Evolutionary conservation across 2,329 filamentous ascomycete genomes (phyloP), one percentile per base, ranked within the genome.

Genomic region (Fusarium bulbicola): DNA sequence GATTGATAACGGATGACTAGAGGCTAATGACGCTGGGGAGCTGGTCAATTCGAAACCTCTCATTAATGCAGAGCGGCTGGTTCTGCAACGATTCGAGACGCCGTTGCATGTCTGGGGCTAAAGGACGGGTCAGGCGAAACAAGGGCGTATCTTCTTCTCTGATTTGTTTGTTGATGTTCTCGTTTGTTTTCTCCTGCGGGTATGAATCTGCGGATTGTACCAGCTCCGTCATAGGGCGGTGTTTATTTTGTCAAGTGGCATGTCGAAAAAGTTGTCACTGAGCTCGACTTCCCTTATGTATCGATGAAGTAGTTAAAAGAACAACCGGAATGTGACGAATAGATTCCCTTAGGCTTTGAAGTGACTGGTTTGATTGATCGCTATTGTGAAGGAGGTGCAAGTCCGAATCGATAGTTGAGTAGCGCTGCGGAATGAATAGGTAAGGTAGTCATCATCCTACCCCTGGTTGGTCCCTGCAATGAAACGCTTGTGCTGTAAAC

Each of bases 241-340:
- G 42, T 62, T 74, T 74, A 47, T 64, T 72, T 58, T 68, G 72
- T 74, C 72, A 74, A 72, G 72, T 72, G 45, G 60, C 71, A 43
- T 50, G 49, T 39, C 18, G 28, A 52, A 32, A 32, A 50, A 36
- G 53, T 49, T 59, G 59, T 63, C 49, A 63, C 71, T 74, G 67
- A 74, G 68, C 57, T 66, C 52, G 52, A 59, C 34, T 74, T 74
- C 71, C 70, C 67, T 62, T 74, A 69, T 74, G 71, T 74, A 74
- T 68, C 63, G 59, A 73, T 68, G 71, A 73, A 70, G 59, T 72
- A 73, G 68, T 65, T 70, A 53, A 56, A 61, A 50, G 64, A 47
- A 68, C 36, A 63, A 70, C 65, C 39, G 49, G 56, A 59, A 56
- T 64, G 56, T 47, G 52, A 72, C 50, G 52, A 64, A 68, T 49